Evolutionary conservation across 345 rosid species (phyloP), one percentile per base, ranked within the genome.

Genomic region (Acer saccharum): DNA sequence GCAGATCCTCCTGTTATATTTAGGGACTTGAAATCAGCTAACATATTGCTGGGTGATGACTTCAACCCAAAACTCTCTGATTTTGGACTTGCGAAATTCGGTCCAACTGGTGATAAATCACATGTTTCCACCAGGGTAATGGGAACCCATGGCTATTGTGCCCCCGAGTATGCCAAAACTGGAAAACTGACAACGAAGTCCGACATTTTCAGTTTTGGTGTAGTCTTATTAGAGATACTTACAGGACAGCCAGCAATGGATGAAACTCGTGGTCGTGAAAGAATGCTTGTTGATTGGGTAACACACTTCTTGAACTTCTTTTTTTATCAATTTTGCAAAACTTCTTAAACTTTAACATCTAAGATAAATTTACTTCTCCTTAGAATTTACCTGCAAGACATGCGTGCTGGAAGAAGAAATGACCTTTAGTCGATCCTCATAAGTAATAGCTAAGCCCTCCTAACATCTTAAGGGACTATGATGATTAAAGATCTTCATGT

Each of bases 61-160:
- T 88, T 81, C 69, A 84, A 86, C 10, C 84, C 93, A 0, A 91
- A 87, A 76, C 92, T 91, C 14, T 93, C 95, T 44, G 94, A 90
- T 81, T 93, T 93, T 44, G 95, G 97, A 29, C 89, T 93, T 0
- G 94, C 97, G 1, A 93, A 93, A 79, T 89, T 91, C 44, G 93
- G 90, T 73, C 97, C 94, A 1, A 80, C 21, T 1, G 88, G 78
- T 52, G 92, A 86, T 46, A 85, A 64, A 79, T 79, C 94, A 29
- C 87, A 91, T 78, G 92, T 93, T 71, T 81, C 94, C 57, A 91
- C 95, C 18, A 83, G 90, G 77, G 85, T 89, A 48, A 89, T 93
- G 92, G 95, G 97, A 32, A 89, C 94, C 44, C 87, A 80, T 1
- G 97, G 94, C 27, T 91, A 93, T 68, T 93, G 97, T 48, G 94